These are phyloP conservation scores for Lumnitzera littorea DNA, from an alignment of 345 rosid genomes.

Conservation along the genomic window DNA sequence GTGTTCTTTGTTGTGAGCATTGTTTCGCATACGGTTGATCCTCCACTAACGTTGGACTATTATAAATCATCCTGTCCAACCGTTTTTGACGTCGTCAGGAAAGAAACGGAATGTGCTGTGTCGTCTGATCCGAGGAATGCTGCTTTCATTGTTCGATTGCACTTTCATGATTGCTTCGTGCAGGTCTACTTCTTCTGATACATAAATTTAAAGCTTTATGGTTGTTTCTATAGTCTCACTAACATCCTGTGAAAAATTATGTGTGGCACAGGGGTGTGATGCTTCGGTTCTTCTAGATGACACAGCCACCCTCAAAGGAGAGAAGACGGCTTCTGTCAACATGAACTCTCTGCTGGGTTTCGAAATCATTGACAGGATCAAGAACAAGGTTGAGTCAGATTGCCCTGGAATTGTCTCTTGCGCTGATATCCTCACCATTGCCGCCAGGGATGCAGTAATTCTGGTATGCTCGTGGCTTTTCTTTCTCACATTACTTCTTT, in stretches of 20 bases:
- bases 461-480: constrained; percentile 31
- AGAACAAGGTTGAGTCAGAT: constrained; percentile 81
- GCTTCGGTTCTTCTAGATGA: constrained; percentile 85
- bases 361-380: constrained; percentile 61
- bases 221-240: too few relatives aligned
- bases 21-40: constrained; percentile 23
- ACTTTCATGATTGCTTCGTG: constrained; percentile 92
- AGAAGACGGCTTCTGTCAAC: constrained; percentile 59
- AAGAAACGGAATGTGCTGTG: constrained; percentile 87
- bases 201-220: too few relatives aligned
- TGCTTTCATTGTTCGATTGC: constrained; percentile 58
- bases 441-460: constrained; percentile 84
- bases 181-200: constrained; percentile 35
- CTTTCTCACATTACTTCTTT: not conserved
- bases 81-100: constrained; percentile 50
- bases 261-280: constrained; percentile 66
- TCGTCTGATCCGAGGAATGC: constrained; percentile 79
- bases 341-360: constrained; percentile 55
- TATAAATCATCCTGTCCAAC: constrained; percentile 69
- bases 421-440: constrained; percentile 81
- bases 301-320: constrained; percentile 55
- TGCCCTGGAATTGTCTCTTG: constrained; percentile 91
- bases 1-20: constrained; percentile 14
- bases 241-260: too few relatives aligned
- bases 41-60: constrained; percentile 63